Percentiles rank a stretch among this genome's conserved stretches.
Evolutionary conservation across 805 yeast species (phyloP).

Genomic region (Candida parachauliodes): DNA sequence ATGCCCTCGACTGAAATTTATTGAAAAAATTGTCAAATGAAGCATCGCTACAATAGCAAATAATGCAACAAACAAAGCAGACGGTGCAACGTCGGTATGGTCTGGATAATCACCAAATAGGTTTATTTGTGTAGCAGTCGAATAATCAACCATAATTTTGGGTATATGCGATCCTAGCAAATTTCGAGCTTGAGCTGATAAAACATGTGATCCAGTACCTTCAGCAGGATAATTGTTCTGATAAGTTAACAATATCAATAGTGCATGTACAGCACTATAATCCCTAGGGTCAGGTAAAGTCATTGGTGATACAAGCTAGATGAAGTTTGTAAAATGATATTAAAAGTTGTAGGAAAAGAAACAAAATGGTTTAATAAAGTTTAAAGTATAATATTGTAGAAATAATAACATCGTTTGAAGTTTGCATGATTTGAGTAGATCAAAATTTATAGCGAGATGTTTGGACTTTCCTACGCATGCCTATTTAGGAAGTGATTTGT

Average conservation of each 20-base stretch:
- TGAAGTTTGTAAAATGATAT: too few relatives aligned
- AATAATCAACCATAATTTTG: constrained; percentile 29
- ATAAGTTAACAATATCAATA: constrained; percentile 25
- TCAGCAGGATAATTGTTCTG: constrained; percentile 28
- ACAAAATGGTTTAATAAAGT: too few relatives aligned
- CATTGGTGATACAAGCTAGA: background rate
- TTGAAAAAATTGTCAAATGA: constrained; percentile 44
- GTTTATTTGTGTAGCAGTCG: constrained; percentile 38
- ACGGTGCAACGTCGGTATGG: constrained; percentile 53
- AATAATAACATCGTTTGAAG: too few relatives aligned
- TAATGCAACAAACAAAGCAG: constrained; percentile 52
- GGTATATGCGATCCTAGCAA: constrained; percentile 42
- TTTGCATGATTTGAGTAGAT: too few relatives aligned
- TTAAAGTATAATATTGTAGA: too few relatives aligned
- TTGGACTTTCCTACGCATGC: background rate
- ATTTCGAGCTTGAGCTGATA: constrained; percentile 27
- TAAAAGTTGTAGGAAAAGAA: too few relatives aligned
- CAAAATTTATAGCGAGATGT: background rate
- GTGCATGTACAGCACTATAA: constrained; percentile 25
- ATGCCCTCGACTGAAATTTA: constrained; percentile 55
- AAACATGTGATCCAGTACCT: constrained; percentile 27
- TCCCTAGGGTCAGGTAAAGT: constrained; percentile 3
- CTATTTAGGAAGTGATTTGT: constrained; percentile 1
- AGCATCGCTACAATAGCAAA: constrained; percentile 47
- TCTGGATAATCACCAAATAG: constrained; percentile 63